Evolutionary conservation across 257 asterid species (phyloP), one percentile per base, ranked within the genome.

Genomic region (Plantago ovata): DNA sequence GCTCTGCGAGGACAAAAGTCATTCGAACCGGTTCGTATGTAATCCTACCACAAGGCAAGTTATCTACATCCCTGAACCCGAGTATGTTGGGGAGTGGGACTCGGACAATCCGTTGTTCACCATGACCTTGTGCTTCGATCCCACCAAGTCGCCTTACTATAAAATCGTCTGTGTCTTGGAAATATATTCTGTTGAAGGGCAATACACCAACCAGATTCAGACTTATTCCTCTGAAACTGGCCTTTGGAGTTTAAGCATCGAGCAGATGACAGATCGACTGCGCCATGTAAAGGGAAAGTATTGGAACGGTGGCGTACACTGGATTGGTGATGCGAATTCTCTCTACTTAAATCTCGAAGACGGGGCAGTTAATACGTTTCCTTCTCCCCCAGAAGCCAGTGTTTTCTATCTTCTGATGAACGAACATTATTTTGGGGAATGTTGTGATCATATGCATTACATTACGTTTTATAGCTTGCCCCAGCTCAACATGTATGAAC

Each of bases 381-480:
- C 53, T 16, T 0, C 23, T n/a, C n/a, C n/a, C n/a, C n/a, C n/a
- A n/a, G n/a, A n/a, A n/a, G n/a, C n/a, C n/a, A n/a, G n/a, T n/a
- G n/a, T n/a, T n/a, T n/a, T n/a, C n/a, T n/a, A n/a, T n/a, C n/a
- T n/a, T n/a, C n/a, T n/a, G 22, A 20, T 13, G n/a, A 11, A n/a
- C n/a, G n/a, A n/a, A n/a, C n/a, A 20, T 14, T 16, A 47, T 10
- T 47, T 47, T 47, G 53, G 53, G 53, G 53, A 47, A 10, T 47
- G 22, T 47, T 47, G 24, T 47, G 53, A 47, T 20, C 28, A 20
- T 47, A 14, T 47, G 53, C 7, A 47, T 47, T 47, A n/a, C 53
- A 10, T n/a, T n/a, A n/a, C n/a, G n/a, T n/a, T n/a, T n/a, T n/a
- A n/a, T n/a, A n/a, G n/a, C n/a, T n/a, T n/a, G n/a, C n/a, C n/a